Conservation (phyloP, 192 early-diverging fungal genomes). For the Coemansia sp. region DNA sequence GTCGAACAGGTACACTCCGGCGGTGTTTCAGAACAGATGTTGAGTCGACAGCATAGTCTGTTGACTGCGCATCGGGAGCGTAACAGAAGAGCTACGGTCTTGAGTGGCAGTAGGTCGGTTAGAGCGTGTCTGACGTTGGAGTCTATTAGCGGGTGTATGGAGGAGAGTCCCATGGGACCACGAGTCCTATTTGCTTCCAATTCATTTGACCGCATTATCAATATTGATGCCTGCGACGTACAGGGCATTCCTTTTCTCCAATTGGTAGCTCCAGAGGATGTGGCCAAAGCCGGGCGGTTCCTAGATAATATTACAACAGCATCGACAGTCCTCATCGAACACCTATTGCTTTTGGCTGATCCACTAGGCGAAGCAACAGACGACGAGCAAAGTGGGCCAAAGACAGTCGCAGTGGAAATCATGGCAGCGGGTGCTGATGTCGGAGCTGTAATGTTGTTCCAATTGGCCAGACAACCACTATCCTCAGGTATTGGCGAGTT, state of each 20-base stretch:
- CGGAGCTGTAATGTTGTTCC: conserved; percentile 38
- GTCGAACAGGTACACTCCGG: background rate
- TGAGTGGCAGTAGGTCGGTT: background rate
- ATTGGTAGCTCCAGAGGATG: conserved; percentile 23
- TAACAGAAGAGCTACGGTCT: background rate
- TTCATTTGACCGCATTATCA: conserved; percentile 22
- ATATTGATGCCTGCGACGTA: conserved; percentile 19
- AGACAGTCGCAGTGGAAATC: conserved; percentile 22
- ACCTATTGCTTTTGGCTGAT: background rate
- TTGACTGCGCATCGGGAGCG: conserved; percentile 4
- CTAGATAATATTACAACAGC: conserved; percentile 10
- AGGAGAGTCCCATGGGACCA: conserved; percentile 16
- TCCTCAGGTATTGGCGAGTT: background rate
- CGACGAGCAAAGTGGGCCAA: background rate
- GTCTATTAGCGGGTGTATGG: background rate
- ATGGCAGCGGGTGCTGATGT: conserved; percentile 31
- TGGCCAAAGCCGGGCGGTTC: conserved; percentile 16
- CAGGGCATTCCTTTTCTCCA: conserved; percentile 25
- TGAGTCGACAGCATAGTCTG: background rate
- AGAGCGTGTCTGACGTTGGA: conserved; percentile 38
- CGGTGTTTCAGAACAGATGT: background rate
- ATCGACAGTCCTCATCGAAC: conserved; percentile 10
- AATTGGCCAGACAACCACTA: conserved; percentile 5
- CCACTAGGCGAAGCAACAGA: background rate
- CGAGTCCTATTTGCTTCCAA: conserved; percentile 28